phyloP scores from a whole-genome alignment of 2,329 filamentous ascomycete genomes.

The Talaromyces sp. region DNA sequence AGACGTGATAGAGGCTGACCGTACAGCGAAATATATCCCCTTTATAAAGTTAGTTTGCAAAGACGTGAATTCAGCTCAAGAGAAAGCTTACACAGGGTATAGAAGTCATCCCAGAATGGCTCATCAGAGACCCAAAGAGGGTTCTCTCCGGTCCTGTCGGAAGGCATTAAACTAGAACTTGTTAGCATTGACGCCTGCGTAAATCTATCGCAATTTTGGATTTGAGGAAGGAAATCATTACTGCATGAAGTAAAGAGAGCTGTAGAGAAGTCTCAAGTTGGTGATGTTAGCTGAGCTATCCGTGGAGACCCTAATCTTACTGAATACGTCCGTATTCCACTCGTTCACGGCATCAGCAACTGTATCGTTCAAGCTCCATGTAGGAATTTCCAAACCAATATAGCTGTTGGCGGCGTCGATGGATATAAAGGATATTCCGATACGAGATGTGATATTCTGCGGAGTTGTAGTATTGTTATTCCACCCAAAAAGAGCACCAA shows the following conservation, averaged over 20 bases:
- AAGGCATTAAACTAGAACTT: conserved; percentile 53
- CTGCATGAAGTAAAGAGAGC: conserved; percentile 59
- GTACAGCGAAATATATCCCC: conserved; percentile 66
- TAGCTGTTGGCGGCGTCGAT: conserved; percentile 61
- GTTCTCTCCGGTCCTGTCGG: conserved; percentile 69
- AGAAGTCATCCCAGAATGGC: conserved; percentile 69
- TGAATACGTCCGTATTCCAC: conserved; percentile 58
- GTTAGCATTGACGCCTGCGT: background rate
- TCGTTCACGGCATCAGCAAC: conserved; percentile 51
- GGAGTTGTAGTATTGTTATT: conserved; percentile 49
- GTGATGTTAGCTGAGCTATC: conserved; percentile 31
- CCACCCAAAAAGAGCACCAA: conserved; percentile 59
- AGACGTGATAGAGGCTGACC: conserved; percentile 62
- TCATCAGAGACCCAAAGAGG: conserved; percentile 62
- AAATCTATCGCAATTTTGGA: background rate
- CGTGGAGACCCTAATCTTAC: conserved; percentile 40
- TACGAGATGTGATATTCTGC: conserved; percentile 54
- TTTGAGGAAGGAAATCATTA: background rate
- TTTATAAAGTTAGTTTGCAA: conserved; percentile 18
- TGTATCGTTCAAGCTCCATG: conserved; percentile 57
- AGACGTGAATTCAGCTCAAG: background rate
- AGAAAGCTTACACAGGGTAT: conserved; percentile 50
- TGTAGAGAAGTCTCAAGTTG: conserved; percentile 30
- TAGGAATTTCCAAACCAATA: conserved; percentile 62
- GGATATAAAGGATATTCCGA: conserved; percentile 67